phyloP scores from a whole-genome alignment of 2,329 filamentous ascomycete species.

The Akanthomyces uredinophilus region DNA sequence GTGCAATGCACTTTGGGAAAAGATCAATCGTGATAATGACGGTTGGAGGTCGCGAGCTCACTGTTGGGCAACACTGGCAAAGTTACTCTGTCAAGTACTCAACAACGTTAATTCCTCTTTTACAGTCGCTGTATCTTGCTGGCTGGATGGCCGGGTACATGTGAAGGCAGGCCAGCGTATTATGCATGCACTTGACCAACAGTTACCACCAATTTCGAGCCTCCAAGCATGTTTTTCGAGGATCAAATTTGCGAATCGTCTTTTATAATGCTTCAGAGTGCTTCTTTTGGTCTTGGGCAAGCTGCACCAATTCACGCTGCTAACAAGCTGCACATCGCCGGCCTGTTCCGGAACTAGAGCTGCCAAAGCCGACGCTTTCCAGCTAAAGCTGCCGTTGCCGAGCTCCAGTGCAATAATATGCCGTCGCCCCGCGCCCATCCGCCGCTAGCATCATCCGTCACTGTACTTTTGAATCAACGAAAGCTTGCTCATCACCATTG shows the following conservation, averaged over 20 bases:
- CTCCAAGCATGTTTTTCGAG: no score
- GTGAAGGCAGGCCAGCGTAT: no score
- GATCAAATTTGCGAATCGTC: no score
- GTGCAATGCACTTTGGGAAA: no score
- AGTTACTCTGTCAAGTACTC: no score
- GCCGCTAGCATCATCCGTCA: constrained; percentile 6
- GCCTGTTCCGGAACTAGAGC: neutral
- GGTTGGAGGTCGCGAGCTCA: no score
- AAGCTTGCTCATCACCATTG: neutral
- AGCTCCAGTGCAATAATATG: constrained; percentile 2
- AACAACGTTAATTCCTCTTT: no score
- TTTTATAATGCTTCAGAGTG: neutral
- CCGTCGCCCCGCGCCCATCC: constrained; percentile 12
- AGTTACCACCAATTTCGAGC: neutral
- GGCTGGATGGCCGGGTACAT: no score
- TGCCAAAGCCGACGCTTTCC: constrained; percentile 15
- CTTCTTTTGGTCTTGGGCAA: neutral
- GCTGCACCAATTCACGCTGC: no score
- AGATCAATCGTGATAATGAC: no score
- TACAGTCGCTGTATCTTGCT: no score
- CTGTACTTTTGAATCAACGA: neutral
- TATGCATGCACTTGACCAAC: neutral
- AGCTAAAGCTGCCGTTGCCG: constrained; percentile 6
- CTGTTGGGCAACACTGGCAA: no score
- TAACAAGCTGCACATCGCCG: neutral